These are phyloP conservation scores for Trametes cubensis DNA, from an alignment of 768 basidiomycete genomes.

Conservation along the genomic window DNA sequence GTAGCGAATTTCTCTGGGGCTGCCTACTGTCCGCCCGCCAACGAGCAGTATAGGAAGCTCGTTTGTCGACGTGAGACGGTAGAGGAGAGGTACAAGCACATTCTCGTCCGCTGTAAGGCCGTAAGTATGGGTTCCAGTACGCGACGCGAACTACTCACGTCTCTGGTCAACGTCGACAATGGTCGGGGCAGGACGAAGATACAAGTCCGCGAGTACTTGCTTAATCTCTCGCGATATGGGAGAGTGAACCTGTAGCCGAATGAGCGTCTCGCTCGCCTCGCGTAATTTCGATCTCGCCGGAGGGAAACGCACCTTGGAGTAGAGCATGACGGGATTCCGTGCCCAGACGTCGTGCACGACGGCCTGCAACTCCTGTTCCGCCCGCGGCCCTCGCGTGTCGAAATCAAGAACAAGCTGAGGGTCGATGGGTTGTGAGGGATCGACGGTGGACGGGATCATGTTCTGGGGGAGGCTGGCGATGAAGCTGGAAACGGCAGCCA, in stretches of 20 bases:
- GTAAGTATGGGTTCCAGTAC: not conserved
- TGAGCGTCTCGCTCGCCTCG: conserved; percentile 1
- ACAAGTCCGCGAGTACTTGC: conserved; percentile 52
- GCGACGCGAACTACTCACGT: conserved; percentile 32
- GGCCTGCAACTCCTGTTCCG: conserved; percentile 58
- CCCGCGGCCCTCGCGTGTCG: conserved; percentile 68
- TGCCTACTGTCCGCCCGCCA: conserved; percentile 56
- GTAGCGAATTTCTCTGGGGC: conserved; percentile 52
- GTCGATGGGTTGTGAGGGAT: conserved; percentile 69
- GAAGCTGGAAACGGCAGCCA: conserved; percentile 76
- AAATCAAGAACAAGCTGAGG: conserved; percentile 84
- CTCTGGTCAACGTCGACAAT: conserved; percentile 75
- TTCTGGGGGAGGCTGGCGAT: conserved; percentile 75
- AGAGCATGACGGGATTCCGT: conserved; percentile 74
- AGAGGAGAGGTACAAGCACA: conserved; percentile 62
- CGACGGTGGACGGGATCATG: conserved; percentile 65
- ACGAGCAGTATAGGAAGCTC: conserved; percentile 71
- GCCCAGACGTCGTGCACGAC: conserved; percentile 72
- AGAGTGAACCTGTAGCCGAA: conserved; percentile 55
- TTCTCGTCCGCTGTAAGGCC: conserved; percentile 55
- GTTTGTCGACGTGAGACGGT: conserved; percentile 55
- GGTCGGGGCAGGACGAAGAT: conserved; percentile 63
- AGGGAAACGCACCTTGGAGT: conserved; percentile 57
- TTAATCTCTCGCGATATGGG: conserved; percentile 70
- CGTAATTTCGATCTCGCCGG: not conserved